phyloP scores from a whole-genome alignment of 345 rosid species.

The Clausena lansium region DNA sequence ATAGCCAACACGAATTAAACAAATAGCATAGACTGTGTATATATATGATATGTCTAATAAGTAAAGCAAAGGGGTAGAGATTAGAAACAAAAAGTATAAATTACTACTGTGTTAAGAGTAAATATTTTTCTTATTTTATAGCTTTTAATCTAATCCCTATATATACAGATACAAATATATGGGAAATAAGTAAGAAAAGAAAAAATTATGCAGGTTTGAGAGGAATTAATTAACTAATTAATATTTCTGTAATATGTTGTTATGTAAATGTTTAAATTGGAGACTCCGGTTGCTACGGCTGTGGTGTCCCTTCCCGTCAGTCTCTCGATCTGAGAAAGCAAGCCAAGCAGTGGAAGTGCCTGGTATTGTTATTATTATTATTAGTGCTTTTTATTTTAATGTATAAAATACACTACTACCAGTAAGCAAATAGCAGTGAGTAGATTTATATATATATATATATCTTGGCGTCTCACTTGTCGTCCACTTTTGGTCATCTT shows the following conservation, averaged over 20 bases:
- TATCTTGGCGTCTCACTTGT: not conserved
- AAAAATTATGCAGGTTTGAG: not conserved
- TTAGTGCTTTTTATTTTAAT: not conserved
- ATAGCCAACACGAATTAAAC: too few relatives aligned
- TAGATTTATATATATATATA: not conserved
- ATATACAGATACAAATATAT: too few relatives aligned
- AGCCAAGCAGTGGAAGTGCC: not conserved
- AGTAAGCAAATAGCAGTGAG: not conserved
- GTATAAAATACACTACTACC: not conserved
- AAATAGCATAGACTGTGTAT: too few relatives aligned
- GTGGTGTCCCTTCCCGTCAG: conserved; percentile 9
- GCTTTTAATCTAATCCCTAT: too few relatives aligned
- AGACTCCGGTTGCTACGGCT: not conserved
- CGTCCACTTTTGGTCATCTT: not conserved
- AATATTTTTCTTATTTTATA: too few relatives aligned
- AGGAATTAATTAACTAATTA: not conserved
- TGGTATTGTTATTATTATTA: not conserved
- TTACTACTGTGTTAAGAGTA: too few relatives aligned
- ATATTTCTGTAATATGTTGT: not conserved
- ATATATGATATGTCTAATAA: too few relatives aligned
- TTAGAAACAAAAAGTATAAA: too few relatives aligned
- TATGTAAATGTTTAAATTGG: not conserved
- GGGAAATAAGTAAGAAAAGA: too few relatives aligned
- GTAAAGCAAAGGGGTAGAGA: too few relatives aligned
- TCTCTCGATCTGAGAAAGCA: not conserved